Evolutionary conservation across 2,329 filamentous ascomycete genomes (phyloP), one percentile per base, ranked within the genome.

Genomic region (Penicillium sumatraense): DNA sequence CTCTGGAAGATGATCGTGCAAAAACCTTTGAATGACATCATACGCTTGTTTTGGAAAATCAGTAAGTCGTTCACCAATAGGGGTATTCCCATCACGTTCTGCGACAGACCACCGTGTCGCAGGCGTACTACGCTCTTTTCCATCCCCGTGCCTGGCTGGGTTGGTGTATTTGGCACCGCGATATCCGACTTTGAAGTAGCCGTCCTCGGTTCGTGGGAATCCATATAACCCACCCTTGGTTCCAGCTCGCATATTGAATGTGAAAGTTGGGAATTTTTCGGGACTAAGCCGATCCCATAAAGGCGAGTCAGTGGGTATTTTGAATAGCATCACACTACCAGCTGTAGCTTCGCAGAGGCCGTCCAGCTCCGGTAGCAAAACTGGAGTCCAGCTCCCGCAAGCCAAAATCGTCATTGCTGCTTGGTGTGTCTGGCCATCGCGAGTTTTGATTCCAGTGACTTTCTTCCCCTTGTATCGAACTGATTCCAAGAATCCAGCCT

Each of bases 161-260:
- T 82, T 81, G 2, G 79, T 80, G 60, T 74, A 81, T 63, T 84
- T 84, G 0, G 73, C 80, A 1, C 78, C 80, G 1, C 81, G 74
- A 54, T 78, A 85, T 1, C 78, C 82, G 54, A 81, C 74, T 60
- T 83, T 82, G 48, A 83, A 60, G n/a, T 74, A 61, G 0, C 80
- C 76, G 3, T 76, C 58, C 8, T 75, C 68, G 20, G 77, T 74
- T 0, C 74, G 63, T 0, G 81, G 74, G 42, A 84, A 81, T 14
- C 81, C 80, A 57, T 82, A 81, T 0, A 82, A 67, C 1, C 78
- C 79, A 0, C 76, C 78, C 7, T 71, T 63, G 4, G 67, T 62
- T 14, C 73, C 69, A 6, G 73, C 67, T 44, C 69, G 69, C 45
- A 67, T 63, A 44, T 70, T 74, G 67, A 72, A 79, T 38, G 67